Base-by-base conservation (phyloP, 768 basidiomycete genomes). In the Hysterangium stoloniferum region DNA sequence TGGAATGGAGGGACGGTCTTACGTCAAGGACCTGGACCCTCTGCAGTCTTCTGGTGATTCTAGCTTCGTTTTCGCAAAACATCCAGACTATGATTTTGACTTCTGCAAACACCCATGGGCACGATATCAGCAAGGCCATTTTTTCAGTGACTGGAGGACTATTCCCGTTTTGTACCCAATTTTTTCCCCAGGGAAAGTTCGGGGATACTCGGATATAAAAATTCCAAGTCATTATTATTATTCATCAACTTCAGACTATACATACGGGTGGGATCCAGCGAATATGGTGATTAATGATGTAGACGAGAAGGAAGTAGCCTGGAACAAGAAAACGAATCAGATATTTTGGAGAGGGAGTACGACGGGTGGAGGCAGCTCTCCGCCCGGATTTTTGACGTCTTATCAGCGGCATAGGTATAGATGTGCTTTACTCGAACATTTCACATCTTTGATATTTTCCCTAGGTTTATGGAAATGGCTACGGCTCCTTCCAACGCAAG, bases 151-250 rank as follows among this genome's bases (percentile, higher is more conserved):
- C 65, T 96, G 91, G 88, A 73, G 94, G 17, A 86, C 85, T 0
- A 82, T 97, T 52, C 79, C 86, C 11, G 79, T 79, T 1, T 72
- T 95, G n/a, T 95, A 91, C 65, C 96, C 96, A 6, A 79, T 99
- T 27, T 87, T 99, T 67, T 93, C 91, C 2, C 93, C 95, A 1
- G 89, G 92, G 0, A 91, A 86, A 60, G 82, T 84, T 0, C 71
- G 71, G 36, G 92, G 96, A 0, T 97, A 86, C 62, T 68, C 80
- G 54, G 96, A 98, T 62, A 90, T 99, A 58, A 74, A 86, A 52
- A 92, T 98, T 54, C 95, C 96, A 0, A 94, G 90, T 54, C 93
- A 98, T 65, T 98, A 99, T 63, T 98, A 99, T 64, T 90, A 89
- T 59, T 85, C 84, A 13, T 82, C 82, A 50, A 90, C 84, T 13